These are phyloP conservation scores for Crinitomyces ghanaensis DNA, from an alignment of 805 yeast genomes.

Conservation along the genomic window DNA sequence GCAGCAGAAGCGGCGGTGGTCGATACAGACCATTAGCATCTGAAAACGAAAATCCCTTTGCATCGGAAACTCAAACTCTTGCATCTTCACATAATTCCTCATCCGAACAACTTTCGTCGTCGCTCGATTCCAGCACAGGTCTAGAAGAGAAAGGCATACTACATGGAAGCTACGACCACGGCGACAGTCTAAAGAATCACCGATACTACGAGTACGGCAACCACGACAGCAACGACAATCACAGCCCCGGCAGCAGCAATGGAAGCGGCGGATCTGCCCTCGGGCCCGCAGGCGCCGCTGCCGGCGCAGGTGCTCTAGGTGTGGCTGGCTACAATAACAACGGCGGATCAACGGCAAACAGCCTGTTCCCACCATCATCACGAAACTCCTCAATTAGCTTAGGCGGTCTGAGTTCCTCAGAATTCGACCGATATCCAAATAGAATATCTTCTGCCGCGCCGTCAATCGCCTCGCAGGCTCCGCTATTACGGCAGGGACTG, in stretches of 20 bases:
- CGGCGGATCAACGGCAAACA: constrained; percentile 2
- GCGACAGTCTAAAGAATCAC: constrained; percentile 1
- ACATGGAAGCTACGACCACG: background rate
- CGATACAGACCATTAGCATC: constrained; percentile 1
- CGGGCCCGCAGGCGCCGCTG: background rate
- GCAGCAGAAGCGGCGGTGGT: background rate
- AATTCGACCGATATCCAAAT: constrained; percentile 28
- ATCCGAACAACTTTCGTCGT: background rate
- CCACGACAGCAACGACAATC: background rate
- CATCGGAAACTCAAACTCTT: constrained; percentile 18
- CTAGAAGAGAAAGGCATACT: constrained; percentile 6
- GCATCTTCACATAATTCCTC: constrained; percentile 16
- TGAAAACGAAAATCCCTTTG: constrained; percentile 20
- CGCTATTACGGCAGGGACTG: constrained; percentile 6
- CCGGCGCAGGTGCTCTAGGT: too few relatives aligned
- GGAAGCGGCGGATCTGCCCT: background rate
- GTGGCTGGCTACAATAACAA: constrained; percentile 1
- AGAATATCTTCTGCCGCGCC: constrained; percentile 20
- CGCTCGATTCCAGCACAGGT: background rate
- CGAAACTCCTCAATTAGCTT: constrained; percentile 16
- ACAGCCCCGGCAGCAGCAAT: constrained; percentile 1
- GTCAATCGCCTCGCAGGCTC: constrained; percentile 14
- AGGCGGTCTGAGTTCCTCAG: constrained; percentile 17
- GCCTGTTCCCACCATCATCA: constrained; percentile 10
- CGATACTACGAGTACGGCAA: constrained; percentile 8